Evolutionary conservation across 768 basidiomycete species (phyloP), one percentile per base, ranked within the genome.

Genomic region (Tylopilus rubrobrunneus): DNA sequence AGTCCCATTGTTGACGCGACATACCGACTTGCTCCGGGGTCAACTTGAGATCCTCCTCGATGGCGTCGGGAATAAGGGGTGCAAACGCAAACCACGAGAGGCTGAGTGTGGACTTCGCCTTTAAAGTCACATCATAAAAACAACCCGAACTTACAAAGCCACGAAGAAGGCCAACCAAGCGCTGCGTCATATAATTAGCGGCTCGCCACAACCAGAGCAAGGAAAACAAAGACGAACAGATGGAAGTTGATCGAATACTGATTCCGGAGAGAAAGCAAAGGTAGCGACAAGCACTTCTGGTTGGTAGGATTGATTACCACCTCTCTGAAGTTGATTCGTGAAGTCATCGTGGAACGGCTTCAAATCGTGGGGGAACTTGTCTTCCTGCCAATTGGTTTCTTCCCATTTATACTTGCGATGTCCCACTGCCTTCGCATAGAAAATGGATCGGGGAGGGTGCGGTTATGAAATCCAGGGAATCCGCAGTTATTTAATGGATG

Each of bases 61-160:
- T 83, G 29, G 75, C 79, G 7, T 80, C 78, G 0, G 81, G 79
- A 34, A 82, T 75, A 15, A 84, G 75, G 0, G 83, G 82, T n/a
- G 82, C 73, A 59, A 85, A 84, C 1, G 82, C 81, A 52, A 84
- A 83, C 83, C 82, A 78, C 1, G 72, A 71, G 27, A 74, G 49
- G 42, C 73, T 73, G 48, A 11, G 34, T 15, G 14, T 2, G 15
- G 15, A 40, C 14, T 25, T 23, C 40, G 28, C 21, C 41, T 23
- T 34, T 44, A 25, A 52, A 34, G 8, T 46, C 45, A 6, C 5
- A 21, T 49, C 43, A 27, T 8, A 27, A 28, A 21, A 1, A 14
- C 1, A 27, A 15, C 5, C 9, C 3, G 36, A 17, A 45, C 53
- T 49, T 33, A 54, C 53, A 54, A 54, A 5, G 53, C 53, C 19